Base-by-base conservation (phyloP, 306 rosid species). In the Vicia villosa region DNA sequence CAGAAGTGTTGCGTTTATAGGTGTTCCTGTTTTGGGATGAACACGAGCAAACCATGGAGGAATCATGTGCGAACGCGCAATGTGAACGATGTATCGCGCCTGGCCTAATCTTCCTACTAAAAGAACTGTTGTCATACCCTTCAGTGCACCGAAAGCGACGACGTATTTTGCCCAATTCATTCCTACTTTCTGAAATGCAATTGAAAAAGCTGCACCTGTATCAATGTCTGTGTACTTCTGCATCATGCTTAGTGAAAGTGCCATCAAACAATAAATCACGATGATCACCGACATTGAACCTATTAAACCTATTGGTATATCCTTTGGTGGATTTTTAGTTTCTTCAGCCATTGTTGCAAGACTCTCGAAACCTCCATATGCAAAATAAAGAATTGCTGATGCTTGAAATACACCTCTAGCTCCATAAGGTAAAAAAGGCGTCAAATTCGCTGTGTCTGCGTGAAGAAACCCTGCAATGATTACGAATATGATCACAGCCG, bases 1-100 rank as follows among this genome's bases (percentile, higher is more conserved):
- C 78, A 91, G 22, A 2, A 88, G 73, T 38, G 97, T 88, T 38
- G 97, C 96, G 20, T 91, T 83, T 11, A 91, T 81, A 12, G 97
- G 97, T 10, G 93, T 91, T 79, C 91, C 86, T 14, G 92, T 86
- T 72, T 86, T 85, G 5, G 92, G 88, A 40, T 88, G 96, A 2
- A 88, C 97, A 63, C 83, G 96, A 24, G 96, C 85, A 79, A 91
- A 86, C 91, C 86, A 88, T 14, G 92, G 97, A 1, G 96, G 91
- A 49, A 91, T 86, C 85, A 91, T 88, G 80, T 85, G 97, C 0
- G 86, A 82, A 32, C 92, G 84, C 19, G 97, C 96, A n/a, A 88
- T 88, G 59, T 91, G 97, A 70, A 89, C 85, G 8, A 66, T 80
- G 13, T 88, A 91, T 24, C 91, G 86, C 2, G 75, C 86, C 52